These are phyloP conservation scores for Exophiala calicioides DNA, from an alignment of 2,329 filamentous ascomycete species.

Conservation along the genomic window DNA sequence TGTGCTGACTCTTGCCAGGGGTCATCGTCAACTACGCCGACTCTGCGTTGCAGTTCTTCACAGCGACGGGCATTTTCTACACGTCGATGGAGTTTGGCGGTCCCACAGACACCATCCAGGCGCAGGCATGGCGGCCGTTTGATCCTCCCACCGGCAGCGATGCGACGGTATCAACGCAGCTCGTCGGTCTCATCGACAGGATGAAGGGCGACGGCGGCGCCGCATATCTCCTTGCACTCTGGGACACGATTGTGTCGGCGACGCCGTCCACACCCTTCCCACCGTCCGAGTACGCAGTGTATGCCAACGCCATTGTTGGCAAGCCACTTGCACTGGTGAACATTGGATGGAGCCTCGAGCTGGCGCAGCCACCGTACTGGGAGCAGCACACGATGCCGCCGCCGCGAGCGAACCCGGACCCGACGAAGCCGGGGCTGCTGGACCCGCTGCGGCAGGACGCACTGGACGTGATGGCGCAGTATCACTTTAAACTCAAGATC, in stretches of 20 bases:
- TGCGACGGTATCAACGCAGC: conserved; percentile 16
- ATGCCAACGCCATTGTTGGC: conserved; percentile 34
- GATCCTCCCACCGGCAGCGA: conserved; percentile 4
- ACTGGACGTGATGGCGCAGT: too few relatives aligned
- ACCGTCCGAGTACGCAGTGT: conserved; percentile 41
- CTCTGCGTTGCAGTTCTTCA: conserved; percentile 35
- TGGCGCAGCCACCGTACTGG: conserved; percentile 20
- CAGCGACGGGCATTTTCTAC: conserved; percentile 35
- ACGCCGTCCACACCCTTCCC: conserved; percentile 32
- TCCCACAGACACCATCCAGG: conserved; percentile 3
- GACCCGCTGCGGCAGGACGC: too few relatives aligned
- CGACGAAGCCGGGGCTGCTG: too few relatives aligned
- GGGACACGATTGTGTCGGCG: conserved; percentile 41
- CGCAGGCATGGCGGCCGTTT: conserved; percentile 31
- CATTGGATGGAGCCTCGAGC: conserved; percentile 35
- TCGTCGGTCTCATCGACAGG: conserved; percentile 20
- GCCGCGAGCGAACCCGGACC: background rate
- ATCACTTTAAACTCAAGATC: conserved; percentile 41
- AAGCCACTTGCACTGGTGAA: conserved; percentile 38
- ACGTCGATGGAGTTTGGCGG: conserved; percentile 33
- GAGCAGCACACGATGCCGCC: conserved; percentile 15
- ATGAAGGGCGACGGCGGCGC: conserved; percentile 1
- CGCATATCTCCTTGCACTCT: conserved; percentile 29
- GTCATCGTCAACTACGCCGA: conserved; percentile 36
- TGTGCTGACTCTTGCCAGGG: too few relatives aligned